These are phyloP conservation scores for Elasticomyces elasticus DNA, from an alignment of 495 filamentous ascomycete genomes.

Conservation along the genomic window DNA sequence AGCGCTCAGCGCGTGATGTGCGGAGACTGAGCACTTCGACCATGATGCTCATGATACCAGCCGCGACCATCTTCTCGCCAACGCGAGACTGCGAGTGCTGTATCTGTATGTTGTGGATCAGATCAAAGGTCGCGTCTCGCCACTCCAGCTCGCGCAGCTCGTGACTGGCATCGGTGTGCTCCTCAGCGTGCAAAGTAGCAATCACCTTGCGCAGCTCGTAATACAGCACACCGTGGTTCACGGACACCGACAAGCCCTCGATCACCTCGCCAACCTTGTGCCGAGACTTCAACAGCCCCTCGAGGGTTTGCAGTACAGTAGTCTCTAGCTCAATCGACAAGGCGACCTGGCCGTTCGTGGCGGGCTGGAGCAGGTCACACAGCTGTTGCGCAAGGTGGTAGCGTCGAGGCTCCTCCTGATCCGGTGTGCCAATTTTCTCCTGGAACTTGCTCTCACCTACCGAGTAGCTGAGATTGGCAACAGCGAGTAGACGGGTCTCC, in stretches of 20 bases:
- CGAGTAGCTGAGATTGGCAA: conserved; percentile 88
- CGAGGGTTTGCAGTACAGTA: conserved; percentile 69
- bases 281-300: conserved; percentile 71
- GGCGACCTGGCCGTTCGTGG: conserved; percentile 52
- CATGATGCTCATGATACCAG: conserved; percentile 78
- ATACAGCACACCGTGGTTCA: conserved; percentile 92
- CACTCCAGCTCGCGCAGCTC: conserved; percentile 65
- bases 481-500: conserved; percentile 69
- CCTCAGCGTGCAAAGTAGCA: conserved; percentile 54
- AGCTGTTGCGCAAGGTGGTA: conserved; percentile 88
- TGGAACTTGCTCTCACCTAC: conserved; percentile 68
- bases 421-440: conserved; percentile 74
- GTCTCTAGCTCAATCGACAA: conserved; percentile 70
- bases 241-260: conserved; percentile 77
- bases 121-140: conserved; percentile 75
- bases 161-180: conserved; percentile 39
- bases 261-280: conserved; percentile 68
- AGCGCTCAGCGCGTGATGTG: conserved; percentile 69
- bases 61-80: conserved; percentile 64
- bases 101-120: conserved; percentile 67
- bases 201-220: conserved; percentile 86
- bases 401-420: conserved; percentile 80
- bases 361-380: conserved; percentile 74
- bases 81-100: conserved; percentile 49
- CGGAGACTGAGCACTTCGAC: conserved; percentile 81